Evolutionary conservation across 495 filamentous ascomycete species (phyloP).

Genomic region (Schizothecium vesticola): DNA sequence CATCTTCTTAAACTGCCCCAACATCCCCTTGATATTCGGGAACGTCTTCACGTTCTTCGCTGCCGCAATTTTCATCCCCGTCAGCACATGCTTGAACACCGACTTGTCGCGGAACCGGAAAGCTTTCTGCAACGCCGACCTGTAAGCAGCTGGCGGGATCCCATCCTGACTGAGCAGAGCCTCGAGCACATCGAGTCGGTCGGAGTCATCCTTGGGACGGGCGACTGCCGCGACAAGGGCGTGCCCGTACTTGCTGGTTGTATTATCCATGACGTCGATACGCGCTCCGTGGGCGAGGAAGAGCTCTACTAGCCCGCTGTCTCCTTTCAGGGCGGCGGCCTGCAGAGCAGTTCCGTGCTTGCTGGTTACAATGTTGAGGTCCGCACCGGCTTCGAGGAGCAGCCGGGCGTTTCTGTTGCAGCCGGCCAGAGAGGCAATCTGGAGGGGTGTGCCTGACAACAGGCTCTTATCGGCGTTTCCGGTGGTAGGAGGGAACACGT

Average conservation of each 20-base stretch:
- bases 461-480: background rate
- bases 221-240: constrained; percentile 7
- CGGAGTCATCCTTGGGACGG: constrained; percentile 8
- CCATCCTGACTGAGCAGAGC: background rate
- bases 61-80: background rate
- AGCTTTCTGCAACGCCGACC: constrained; percentile 7
- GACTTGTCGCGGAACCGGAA: constrained; percentile 5
- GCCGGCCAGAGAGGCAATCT: background rate
- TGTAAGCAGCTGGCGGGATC: constrained; percentile 5
- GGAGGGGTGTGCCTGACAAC: constrained; percentile 7
- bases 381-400: constrained; percentile 10
- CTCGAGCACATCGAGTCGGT: constrained; percentile 1
- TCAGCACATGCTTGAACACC: constrained; percentile 8
- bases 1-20: constrained; percentile 10
- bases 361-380: constrained; percentile 6
- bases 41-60: constrained; percentile 7
- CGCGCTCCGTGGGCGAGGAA: constrained; percentile 2
- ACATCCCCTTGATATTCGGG: constrained; percentile 9
- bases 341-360: constrained; percentile 11
- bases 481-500: constrained; percentile 4
- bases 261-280: constrained; percentile 2
- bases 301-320: background rate
- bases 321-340: constrained; percentile 10
- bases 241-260: constrained; percentile 3
- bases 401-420: constrained; percentile 14